A percentile compares a stretch with the other conserved stretches of the same genome.
Conservation (phyloP, 768 basidiomycete genomes). For the Kwoniella botswanensis region DNA sequence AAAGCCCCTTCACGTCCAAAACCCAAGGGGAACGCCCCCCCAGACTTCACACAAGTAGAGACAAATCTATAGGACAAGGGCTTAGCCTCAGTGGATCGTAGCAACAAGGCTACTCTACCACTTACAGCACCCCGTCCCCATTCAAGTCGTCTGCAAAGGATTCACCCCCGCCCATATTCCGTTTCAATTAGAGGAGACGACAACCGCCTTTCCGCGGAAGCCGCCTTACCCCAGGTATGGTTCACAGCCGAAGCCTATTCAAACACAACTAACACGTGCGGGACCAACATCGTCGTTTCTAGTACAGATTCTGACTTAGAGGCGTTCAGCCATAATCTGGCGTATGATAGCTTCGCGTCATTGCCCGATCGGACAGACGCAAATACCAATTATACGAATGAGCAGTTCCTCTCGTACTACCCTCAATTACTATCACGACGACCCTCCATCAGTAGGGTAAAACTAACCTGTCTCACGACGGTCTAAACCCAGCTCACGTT, state of each 20-base stretch:
- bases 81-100: slow-evolving; percentile 79
- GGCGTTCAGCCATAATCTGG: slow-evolving; percentile 84
- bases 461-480: slow-evolving; percentile 71
- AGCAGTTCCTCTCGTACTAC: slow-evolving; percentile 82
- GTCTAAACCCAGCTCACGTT: slow-evolving; percentile 68
- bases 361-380: slow-evolving; percentile 74
- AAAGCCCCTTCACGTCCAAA: slow-evolving; percentile 7
- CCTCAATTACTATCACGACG: slow-evolving; percentile 75
- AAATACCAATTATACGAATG: slow-evolving; percentile 83
- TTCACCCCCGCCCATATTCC: slow-evolving; percentile 70
- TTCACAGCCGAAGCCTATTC: slow-evolving; percentile 74
- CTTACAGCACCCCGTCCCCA: slow-evolving; percentile 75
- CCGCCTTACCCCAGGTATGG: slow-evolving; percentile 65
- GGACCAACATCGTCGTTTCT: slow-evolving; percentile 74
- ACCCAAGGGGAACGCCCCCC: slow-evolving; percentile 14
- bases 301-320: slow-evolving; percentile 82
- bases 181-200: slow-evolving; percentile 68
- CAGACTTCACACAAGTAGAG: slow-evolving; percentile 40
- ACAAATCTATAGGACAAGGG: slow-evolving; percentile 73
- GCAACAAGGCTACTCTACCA: slow-evolving; percentile 78
- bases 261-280: slow-evolving; percentile 68
- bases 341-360: slow-evolving; percentile 80
- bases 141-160: slow-evolving; percentile 80
- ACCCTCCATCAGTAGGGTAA: slow-evolving; percentile 79
- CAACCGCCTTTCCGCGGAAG: slow-evolving; percentile 64